A percentile compares a stretch with the other conserved stretches of the same genome.
Conservation (phyloP, 805 yeast genomes). For the Limtongia smithiae region DNA sequence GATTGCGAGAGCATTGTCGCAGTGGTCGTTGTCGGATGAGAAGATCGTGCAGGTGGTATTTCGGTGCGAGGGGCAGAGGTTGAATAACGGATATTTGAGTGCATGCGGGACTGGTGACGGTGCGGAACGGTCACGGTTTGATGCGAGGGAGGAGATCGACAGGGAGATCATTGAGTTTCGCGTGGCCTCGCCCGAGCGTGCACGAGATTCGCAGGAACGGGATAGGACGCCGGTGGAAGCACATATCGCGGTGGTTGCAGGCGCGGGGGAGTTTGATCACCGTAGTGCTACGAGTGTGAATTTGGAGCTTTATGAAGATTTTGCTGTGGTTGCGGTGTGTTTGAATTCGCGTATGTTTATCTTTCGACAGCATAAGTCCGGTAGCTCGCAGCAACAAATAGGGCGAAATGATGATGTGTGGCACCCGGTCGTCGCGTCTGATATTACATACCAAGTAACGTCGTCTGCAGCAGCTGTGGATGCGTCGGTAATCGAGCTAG, state of each 20-base stretch:
- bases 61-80: conserved; percentile 10
- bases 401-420: no score
- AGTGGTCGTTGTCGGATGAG: conserved; percentile 17
- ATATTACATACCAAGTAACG: no score
- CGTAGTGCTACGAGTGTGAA: neutral
- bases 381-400: no score
- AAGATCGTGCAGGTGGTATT: conserved; percentile 15
- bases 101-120: no score
- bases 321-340: conserved; percentile 12
- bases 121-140: no score
- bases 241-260: conserved; percentile 12
- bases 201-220: neutral
- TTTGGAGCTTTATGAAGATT: conserved; percentile 14
- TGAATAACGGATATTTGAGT: conserved; percentile 2
- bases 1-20: conserved; percentile 8
- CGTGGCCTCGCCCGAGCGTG: neutral
- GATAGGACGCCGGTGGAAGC: neutral
- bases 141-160: no score
- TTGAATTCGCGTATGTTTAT: conserved; percentile 17
- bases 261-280: conserved; percentile 22
- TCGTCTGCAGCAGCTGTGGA: no score
- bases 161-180: conserved; percentile 17
- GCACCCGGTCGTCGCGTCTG: no score
- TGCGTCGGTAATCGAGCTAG: no score
- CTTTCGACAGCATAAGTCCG: no score